phyloP scores from a whole-genome alignment of 169 alveolate genomes.

The Ophryocystis elektroscirrha region DNA sequence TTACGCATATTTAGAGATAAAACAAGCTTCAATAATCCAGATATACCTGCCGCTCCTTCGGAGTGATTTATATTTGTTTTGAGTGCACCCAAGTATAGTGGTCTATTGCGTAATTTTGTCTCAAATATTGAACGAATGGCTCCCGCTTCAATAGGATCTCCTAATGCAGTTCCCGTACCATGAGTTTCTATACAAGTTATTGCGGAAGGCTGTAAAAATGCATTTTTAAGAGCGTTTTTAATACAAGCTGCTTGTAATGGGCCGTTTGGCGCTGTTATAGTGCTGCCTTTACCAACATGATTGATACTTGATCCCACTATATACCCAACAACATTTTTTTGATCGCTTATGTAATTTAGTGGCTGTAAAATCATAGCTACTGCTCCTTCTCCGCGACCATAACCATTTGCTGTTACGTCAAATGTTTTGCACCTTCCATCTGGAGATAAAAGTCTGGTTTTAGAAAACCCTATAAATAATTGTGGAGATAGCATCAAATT shows the following conservation, averaged over 20 bases:
- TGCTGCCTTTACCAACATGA: constrained; percentile 18
- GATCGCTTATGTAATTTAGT: neutral
- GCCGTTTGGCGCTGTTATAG: constrained; percentile 17
- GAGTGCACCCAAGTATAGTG: constrained; percentile 24
- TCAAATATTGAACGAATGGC: constrained; percentile 28
- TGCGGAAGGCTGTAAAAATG: constrained; percentile 14
- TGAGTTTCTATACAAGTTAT: constrained; percentile 25
- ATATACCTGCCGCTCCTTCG: constrained; percentile 35
- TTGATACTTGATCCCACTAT: constrained; percentile 14
- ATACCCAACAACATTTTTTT: constrained; percentile 4
- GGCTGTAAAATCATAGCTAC: constrained; percentile 17
- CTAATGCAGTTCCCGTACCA: constrained; percentile 45
- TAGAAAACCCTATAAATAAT: constrained; percentile 18
- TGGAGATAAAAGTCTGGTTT: constrained; percentile 23
- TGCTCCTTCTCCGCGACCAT: constrained; percentile 40
- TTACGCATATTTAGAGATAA: constrained; percentile 12
- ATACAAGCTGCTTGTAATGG: constrained; percentile 14
- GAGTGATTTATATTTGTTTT: constrained; percentile 29
- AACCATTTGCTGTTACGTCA: constrained; percentile 39
- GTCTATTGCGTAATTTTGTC: neutral
- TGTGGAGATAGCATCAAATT: constrained; percentile 18
- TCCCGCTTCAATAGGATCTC: constrained; percentile 45
- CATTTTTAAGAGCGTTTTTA: constrained; percentile 9
- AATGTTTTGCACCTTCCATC: constrained; percentile 40
- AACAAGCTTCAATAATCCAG: constrained; percentile 22